These are phyloP conservation scores for Colletotrichum caudatum DNA, from an alignment of 2,329 filamentous ascomycete species.

Conservation along the genomic window DNA sequence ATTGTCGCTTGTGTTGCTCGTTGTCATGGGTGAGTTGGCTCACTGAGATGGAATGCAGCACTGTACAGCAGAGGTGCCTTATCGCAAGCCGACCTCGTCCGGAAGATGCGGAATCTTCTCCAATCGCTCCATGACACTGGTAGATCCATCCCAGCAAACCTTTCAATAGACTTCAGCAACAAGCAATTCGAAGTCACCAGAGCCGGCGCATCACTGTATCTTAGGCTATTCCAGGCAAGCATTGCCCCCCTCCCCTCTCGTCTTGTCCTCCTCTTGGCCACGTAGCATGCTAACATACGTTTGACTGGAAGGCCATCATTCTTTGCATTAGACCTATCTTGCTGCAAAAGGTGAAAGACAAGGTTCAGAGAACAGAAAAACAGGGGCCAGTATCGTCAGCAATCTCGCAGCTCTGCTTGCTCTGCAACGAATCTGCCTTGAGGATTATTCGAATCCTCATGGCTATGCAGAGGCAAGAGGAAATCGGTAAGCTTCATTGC, in stretches of 20 bases:
- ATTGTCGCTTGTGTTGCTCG: background rate
- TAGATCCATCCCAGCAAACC: conserved; percentile 44
- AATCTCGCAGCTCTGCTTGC: conserved; percentile 43
- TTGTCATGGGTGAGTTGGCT: background rate
- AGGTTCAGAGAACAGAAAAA: conserved; percentile 43
- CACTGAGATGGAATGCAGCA: conserved; percentile 31
- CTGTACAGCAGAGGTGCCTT: conserved; percentile 46
- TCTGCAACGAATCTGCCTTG: conserved; percentile 46
- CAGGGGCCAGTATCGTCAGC: conserved; percentile 41
- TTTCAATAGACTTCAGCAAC: conserved; percentile 45
- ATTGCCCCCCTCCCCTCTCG: background rate
- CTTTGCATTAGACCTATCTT: conserved; percentile 48
- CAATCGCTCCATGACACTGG: conserved; percentile 45
- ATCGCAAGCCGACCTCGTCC: conserved; percentile 46
- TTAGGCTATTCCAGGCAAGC: conserved; percentile 47
- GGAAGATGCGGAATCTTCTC: conserved; percentile 44
- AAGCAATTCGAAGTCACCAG: conserved; percentile 43
- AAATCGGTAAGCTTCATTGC: conserved; percentile 39
- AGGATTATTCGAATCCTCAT: conserved; percentile 47
- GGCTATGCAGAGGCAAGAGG: conserved; percentile 43
- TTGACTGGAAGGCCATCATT: conserved; percentile 46
- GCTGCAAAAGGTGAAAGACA: conserved; percentile 48
- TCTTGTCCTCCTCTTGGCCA: background rate
- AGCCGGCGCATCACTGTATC: conserved; percentile 46
- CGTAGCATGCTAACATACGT: background rate